Evolutionary conservation across 2,329 filamentous ascomycete genomes (phyloP), one percentile per base, ranked within the genome.

Genomic region (Amauroascus niger): DNA sequence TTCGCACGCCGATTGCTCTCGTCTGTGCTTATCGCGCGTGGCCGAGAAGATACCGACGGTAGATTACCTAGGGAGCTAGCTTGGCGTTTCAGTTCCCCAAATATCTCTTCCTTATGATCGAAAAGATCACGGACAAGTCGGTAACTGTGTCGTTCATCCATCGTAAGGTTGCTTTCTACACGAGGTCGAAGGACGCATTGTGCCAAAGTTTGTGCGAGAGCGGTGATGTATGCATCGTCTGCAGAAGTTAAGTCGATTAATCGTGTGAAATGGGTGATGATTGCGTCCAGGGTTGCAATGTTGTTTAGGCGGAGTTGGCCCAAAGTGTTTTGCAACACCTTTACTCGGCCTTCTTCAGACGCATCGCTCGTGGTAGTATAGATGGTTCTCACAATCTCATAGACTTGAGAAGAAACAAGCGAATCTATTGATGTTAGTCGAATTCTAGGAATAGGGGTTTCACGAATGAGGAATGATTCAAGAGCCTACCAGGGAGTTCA

Each of bases 341-440:
- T 86, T 59, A 98, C 80, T 51, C 93, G 86, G 11, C 87, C 83
- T 49, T 83, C 78, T 62, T 95, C 87, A 2, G 83, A 82, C 14
- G 81, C 79, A 54, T 95, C 88, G 40, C 86, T 79, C 45, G 86
- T 78, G 11, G 88, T 84, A 45, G 83, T 84, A 74, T 98, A 98
- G 60, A 98, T 94, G 1, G 89, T 97, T 73, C 95, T 90, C 67
- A 98, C 84, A 65, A 98, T 97, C 73, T 98, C 94, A 69, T 98
- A 98, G 55, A 98, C 89, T 68, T 97, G 91, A 39, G 89, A 95
- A 54, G 93, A 97, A 57, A 98, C 91, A 58, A 98, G 79, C n/a
- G 93, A 97, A 71, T 98, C 93, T 93, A 61, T 5, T 47, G 26
- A 28, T 35, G 39, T 58, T 48, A 60, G 49, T 13, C 50, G 6